phyloP scores from a whole-genome alignment of 2,329 filamentous ascomycete species.

The Orbilia blumenaviensis region DNA sequence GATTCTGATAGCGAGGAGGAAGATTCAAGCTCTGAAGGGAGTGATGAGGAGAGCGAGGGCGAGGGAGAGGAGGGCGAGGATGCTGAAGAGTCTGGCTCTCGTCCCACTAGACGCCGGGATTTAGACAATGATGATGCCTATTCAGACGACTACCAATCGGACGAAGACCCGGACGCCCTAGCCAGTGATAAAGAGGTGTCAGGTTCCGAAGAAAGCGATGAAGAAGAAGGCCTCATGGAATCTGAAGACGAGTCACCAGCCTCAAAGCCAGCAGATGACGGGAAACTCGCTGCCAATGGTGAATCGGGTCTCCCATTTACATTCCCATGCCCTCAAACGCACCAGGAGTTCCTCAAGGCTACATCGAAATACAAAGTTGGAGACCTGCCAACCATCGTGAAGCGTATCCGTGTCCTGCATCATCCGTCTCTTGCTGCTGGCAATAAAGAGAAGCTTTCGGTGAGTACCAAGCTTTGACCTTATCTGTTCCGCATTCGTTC shows the following conservation, averaged over 20 bases:
- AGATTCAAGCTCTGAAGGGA: conserved; percentile 48
- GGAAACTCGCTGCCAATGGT: conserved; percentile 61
- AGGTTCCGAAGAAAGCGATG: conserved; percentile 75
- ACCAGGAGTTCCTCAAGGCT: conserved; percentile 75
- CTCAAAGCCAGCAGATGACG: conserved; percentile 65
- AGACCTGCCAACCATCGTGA: conserved; percentile 79
- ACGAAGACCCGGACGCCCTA: conserved; percentile 62
- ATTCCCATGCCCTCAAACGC: conserved; percentile 82
- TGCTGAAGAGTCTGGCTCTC: conserved; percentile 60
- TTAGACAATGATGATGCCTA: conserved; percentile 68
- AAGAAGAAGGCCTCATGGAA: conserved; percentile 70
- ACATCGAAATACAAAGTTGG: conserved; percentile 70
- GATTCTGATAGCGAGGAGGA: conserved; percentile 27
- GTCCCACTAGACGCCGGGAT: conserved; percentile 65
- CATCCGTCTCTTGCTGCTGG: conserved; percentile 84
- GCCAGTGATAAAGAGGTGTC: conserved; percentile 61
- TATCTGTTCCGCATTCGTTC: conserved; percentile 46
- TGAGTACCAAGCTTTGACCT: conserved; percentile 61
- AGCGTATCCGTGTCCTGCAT: conserved; percentile 89
- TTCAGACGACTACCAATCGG: conserved; percentile 64
- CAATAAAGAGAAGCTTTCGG: conserved; percentile 83
- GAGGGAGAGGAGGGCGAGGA: conserved; percentile 67
- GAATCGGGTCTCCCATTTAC: conserved; percentile 77
- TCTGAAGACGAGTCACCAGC: conserved; percentile 67
- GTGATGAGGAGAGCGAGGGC: conserved; percentile 59